These are phyloP conservation scores for Pythium phragmiticola DNA, from an alignment of 352 stramenopile species.

Conservation along the genomic window DNA sequence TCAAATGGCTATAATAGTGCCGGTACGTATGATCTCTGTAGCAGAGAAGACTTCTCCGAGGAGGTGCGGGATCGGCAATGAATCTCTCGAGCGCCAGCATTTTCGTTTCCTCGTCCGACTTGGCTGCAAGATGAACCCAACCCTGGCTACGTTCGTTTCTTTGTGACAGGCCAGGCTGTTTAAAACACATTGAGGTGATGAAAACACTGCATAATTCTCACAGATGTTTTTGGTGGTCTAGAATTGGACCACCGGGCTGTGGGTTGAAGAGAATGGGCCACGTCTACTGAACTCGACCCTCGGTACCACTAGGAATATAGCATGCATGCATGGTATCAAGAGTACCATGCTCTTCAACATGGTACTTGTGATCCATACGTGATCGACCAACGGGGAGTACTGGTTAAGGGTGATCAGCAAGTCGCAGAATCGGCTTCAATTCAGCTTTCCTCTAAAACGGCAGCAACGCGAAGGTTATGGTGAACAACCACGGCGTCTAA, in stretches of 20 bases:
- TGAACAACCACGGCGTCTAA: no score
- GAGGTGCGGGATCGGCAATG: no score
- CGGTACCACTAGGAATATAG: no score
- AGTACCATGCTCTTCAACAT: no score
- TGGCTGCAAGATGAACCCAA: background rate
- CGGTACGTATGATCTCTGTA: no score
- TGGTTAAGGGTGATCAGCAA: background rate
- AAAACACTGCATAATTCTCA: slow-evolving; percentile 1
- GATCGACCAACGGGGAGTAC: no score
- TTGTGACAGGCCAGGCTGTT: background rate
- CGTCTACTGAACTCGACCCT: background rate
- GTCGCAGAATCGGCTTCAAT: background rate
- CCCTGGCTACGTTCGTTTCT: slow-evolving; percentile 4
- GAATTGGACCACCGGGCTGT: slow-evolving; percentile 1
- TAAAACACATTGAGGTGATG: background rate
- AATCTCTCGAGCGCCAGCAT: background rate
- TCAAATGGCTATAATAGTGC: no score
- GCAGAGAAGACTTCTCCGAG: no score
- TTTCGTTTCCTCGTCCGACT: background rate
- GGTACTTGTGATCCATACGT: no score
- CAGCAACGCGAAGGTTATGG: background rate
- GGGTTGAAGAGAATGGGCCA: background rate
- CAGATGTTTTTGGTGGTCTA: slow-evolving; percentile 8
- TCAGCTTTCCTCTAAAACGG: background rate
- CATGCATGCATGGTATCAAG: background rate